Percentiles rank a stretch among this genome's conserved stretches.
Evolutionary conservation across 345 rosid species (phyloP).

Genomic region (Acer saccharum): DNA sequence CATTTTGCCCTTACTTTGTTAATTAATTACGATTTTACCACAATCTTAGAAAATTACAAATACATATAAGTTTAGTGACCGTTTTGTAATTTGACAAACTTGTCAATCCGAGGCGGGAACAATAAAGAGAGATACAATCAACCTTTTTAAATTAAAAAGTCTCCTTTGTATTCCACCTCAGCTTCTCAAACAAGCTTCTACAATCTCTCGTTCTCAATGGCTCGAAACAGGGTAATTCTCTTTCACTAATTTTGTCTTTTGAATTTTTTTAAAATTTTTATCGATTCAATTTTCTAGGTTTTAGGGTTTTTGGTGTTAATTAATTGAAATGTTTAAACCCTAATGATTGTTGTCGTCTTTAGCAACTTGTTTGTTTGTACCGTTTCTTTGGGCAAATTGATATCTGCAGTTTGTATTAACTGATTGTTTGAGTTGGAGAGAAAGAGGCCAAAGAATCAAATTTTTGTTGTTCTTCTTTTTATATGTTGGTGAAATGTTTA

Average conservation of each 20-base stretch:
- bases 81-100: neutral
- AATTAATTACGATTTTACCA: neutral
- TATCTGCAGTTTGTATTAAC: neutral
- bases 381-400: neutral
- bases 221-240: constrained; percentile 63
- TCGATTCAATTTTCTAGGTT: neutral
- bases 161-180: constrained; percentile 10
- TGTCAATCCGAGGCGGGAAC: constrained; percentile 30
- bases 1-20: neutral
- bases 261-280: neutral
- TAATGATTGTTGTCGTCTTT: neutral
- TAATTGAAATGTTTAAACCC: neutral
- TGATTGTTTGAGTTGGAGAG: neutral
- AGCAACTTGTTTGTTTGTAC: neutral
- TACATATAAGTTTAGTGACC: neutral
- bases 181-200: constrained; percentile 34
- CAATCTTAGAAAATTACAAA: neutral
- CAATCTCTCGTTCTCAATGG: constrained; percentile 42
- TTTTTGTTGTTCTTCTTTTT: neutral
- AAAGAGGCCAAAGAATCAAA: neutral
- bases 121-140: neutral
- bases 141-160: neutral
- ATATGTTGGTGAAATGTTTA: neutral
- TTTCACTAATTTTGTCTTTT: neutral
- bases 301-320: constrained; percentile 9